Evolutionary conservation across 106 monocot genomes (phyloP).

Genomic region (Dactylorhiza incarnata): DNA sequence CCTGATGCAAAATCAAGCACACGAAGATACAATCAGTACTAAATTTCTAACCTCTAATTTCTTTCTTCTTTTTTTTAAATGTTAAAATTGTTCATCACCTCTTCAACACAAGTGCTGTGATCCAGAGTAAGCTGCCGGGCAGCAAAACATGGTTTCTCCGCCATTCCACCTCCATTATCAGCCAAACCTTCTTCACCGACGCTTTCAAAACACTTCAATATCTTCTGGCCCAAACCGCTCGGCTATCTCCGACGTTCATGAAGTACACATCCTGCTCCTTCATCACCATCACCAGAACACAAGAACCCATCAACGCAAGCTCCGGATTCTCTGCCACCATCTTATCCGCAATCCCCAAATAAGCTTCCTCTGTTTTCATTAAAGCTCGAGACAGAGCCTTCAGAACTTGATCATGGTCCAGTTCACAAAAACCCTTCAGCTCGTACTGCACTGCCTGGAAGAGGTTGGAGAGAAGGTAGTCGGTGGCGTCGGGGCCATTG

Average conservation of each 20-base stretch:
- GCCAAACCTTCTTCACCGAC: constrained; percentile 24
- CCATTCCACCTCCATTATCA: constrained; percentile 8
- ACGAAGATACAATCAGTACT: not conserved
- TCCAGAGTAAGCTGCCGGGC: constrained; percentile 52
- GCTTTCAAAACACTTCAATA: constrained; percentile 16
- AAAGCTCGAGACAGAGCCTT: constrained; percentile 39
- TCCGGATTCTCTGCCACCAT: constrained; percentile 43
- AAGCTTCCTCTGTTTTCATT: constrained; percentile 49
- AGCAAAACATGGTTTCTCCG: not conserved
- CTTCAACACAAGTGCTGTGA: constrained; percentile 47
- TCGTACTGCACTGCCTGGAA: no score
- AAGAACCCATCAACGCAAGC: constrained; percentile 65
- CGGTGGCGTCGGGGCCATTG: no score
- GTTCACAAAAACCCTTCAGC: no score
- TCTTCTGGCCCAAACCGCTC: constrained; percentile 43
- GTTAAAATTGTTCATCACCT: constrained; percentile 22
- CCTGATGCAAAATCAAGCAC: constrained; percentile 14
- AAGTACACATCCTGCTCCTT: constrained; percentile 57
- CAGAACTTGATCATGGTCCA: constrained; percentile 27
- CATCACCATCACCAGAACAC: constrained; percentile 59
- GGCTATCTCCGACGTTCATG: constrained; percentile 76
- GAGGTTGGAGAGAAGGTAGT: no score
- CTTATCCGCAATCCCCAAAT: constrained; percentile 34
- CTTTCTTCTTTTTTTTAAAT: not conserved
- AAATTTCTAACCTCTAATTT: not conserved